phyloP scores from a whole-genome alignment of 148 eudicot species.

The Tetragonia tetragonoides region DNA sequence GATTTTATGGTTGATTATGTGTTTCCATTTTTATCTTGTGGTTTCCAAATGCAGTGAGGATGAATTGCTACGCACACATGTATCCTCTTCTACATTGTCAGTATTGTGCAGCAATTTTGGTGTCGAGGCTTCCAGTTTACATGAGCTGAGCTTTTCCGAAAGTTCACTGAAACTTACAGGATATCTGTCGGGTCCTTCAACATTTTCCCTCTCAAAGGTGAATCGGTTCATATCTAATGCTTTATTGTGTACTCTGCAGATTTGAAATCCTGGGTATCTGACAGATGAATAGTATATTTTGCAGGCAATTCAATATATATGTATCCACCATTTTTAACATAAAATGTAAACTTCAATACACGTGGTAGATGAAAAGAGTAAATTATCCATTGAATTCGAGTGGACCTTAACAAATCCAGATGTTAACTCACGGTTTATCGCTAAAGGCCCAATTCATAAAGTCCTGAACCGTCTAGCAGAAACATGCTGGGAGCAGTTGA shows the following conservation, averaged over 20 bases:
- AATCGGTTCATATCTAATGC: slow-evolving; percentile 12
- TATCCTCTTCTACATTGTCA: slow-evolving; percentile 66
- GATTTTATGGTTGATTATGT: slow-evolving; percentile 3
- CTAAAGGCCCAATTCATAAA: slow-evolving; percentile 87
- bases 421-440: slow-evolving; percentile 72
- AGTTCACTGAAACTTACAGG: slow-evolving; percentile 68
- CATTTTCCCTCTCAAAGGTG: slow-evolving; percentile 56
- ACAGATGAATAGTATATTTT: slow-evolving; percentile 15
- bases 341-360: slow-evolving; percentile 9
- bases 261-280: slow-evolving; percentile 20
- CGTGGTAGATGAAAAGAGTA: slow-evolving; percentile 14
- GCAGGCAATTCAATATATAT: slow-evolving; percentile 91
- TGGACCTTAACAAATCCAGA: slow-evolving; percentile 53
- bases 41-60: slow-evolving; percentile 52
- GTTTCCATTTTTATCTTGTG: slow-evolving; percentile 17
- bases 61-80: slow-evolving; percentile 58
- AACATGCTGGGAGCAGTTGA: slow-evolving; percentile 40
- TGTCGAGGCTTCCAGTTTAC: slow-evolving; percentile 46
- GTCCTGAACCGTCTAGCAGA: slow-evolving; percentile 61
- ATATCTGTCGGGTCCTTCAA: slow-evolving; percentile 62
- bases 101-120: slow-evolving; percentile 61
- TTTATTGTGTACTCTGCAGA: not conserved
- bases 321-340: slow-evolving; percentile 59
- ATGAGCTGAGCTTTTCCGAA: slow-evolving; percentile 57
- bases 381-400: slow-evolving; percentile 16